A percentile compares a stretch with the other conserved stretches of the same genome.
Conservation (phyloP, 1,139 yeast genomes). For the Magnusiomyces suaveolens region DNA sequence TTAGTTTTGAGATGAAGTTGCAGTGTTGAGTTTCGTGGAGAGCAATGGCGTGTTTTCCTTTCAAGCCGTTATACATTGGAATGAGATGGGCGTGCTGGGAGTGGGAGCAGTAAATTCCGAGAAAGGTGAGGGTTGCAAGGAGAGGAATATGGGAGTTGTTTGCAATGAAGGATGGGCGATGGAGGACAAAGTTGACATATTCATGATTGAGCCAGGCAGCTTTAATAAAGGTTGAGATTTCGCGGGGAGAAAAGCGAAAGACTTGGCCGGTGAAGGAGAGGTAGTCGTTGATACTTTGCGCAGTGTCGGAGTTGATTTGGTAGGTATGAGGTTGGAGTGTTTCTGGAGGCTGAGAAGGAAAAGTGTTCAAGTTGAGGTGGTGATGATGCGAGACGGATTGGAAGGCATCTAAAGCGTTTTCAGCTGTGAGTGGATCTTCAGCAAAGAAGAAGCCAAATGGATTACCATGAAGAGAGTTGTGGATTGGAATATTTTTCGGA, state of each 20-base stretch:
- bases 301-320: neutral
- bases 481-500: neutral
- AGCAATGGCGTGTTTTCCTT: conserved; percentile 12
- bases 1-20: neutral
- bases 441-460: conserved; percentile 6
- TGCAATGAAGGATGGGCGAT: conserved; percentile 35
- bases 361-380: neutral
- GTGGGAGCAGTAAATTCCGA: conserved; percentile 33
- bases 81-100: neutral
- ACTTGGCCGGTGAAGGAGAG: neutral
- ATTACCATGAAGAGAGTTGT: neutral
- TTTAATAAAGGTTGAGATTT: conserved; percentile 13
- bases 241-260: neutral
- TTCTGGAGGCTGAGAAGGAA: neutral
- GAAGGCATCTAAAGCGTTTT: conserved; percentile 4
- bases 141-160: conserved; percentile 28
- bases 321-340: neutral
- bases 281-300: neutral
- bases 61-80: conserved; percentile 1
- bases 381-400: conserved; percentile 5
- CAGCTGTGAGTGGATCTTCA: neutral
- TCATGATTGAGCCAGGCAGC: conserved; percentile 19
- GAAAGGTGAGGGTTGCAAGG: conserved; percentile 30
- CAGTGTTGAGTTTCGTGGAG: conserved; percentile 1
- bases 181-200: conserved; percentile 27